Evolutionary conservation across 1,284 basidiomycete genomes (phyloP).

Genomic region (Apiotrichum laibachii): DNA sequence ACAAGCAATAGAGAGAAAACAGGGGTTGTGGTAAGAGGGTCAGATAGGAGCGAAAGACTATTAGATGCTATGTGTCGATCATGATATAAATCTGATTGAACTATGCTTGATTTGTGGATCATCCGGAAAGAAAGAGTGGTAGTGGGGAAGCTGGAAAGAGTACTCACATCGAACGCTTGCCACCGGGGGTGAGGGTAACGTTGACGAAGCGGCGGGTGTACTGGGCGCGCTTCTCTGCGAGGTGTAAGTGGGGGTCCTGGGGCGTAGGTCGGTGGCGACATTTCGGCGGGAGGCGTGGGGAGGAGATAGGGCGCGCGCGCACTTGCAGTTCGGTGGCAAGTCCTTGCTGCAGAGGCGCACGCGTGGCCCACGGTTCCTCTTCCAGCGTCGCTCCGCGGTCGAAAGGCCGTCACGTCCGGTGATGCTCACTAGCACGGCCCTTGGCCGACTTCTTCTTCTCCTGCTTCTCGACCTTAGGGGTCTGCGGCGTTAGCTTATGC

Average conservation of each 20-base stretch:
- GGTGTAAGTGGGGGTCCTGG: neutral
- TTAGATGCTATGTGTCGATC: slow-evolving; percentile 69
- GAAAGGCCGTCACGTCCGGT: too few species aligned
- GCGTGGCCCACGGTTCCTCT: too few species aligned
- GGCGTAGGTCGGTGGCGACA: too few species aligned
- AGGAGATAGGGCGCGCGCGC: too few species aligned
- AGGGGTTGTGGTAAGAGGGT: slow-evolving; percentile 44
- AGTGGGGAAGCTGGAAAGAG: slow-evolving; percentile 7
- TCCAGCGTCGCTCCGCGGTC: too few species aligned
- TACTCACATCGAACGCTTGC: slow-evolving; percentile 94
- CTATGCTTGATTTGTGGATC: slow-evolving; percentile 74
- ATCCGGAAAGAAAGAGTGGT: slow-evolving; percentile 52
- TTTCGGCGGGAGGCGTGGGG: too few species aligned
- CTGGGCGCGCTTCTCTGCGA: slow-evolving; percentile 75
- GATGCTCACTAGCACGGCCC: slow-evolving; percentile 71
- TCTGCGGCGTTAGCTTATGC: slow-evolving; percentile 41
- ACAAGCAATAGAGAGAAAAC: slow-evolving; percentile 8
- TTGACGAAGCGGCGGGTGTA: slow-evolving; percentile 74
- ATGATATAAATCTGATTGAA: slow-evolving; percentile 77
- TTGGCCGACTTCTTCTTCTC: slow-evolving; percentile 97
- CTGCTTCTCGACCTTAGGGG: slow-evolving; percentile 94
- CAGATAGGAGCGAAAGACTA: slow-evolving; percentile 94
- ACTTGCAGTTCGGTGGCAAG: neutral
- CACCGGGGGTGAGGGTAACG: slow-evolving; percentile 81
- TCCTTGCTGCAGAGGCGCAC: too few species aligned